Percentiles rank a stretch among this genome's conserved stretches.
phyloP scores from a whole-genome alignment of 352 stramenopile species.

The Phytophthora macrochlamydospora region DNA sequence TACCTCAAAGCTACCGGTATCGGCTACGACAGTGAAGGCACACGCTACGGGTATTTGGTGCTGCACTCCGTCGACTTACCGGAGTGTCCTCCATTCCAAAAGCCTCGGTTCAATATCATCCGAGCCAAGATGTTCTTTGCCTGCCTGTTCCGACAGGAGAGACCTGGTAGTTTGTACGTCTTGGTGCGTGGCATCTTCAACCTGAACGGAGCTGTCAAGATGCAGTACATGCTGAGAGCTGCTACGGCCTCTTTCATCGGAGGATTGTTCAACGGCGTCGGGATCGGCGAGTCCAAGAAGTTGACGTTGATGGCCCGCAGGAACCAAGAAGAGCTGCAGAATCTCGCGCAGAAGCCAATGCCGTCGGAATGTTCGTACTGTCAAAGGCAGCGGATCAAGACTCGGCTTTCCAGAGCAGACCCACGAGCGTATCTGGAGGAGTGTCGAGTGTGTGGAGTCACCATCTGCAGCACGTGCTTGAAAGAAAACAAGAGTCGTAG shows the following conservation, averaged over 20 bases:
- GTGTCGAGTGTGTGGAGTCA: conserved; percentile 48
- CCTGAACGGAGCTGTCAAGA: conserved; percentile 34
- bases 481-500: conserved; percentile 39
- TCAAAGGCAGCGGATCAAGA: conserved; percentile 16
- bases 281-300: conserved; percentile 54
- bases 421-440: conserved; percentile 18
- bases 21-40: conserved; percentile 26
- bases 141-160: conserved; percentile 43
- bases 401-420: conserved; percentile 10
- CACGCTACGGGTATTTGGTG: conserved; percentile 52
- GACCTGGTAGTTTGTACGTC: conserved; percentile 36
- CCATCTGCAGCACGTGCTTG: conserved; percentile 50
- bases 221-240: conserved; percentile 24
- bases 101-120: conserved; percentile 22
- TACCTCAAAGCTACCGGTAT: conserved; percentile 52
- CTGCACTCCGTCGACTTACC: conserved; percentile 44
- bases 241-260: conserved; percentile 41
- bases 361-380: conserved; percentile 29
- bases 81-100: conserved; percentile 41
- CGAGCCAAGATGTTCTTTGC: conserved; percentile 43
- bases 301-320: conserved; percentile 42
- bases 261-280: conserved; percentile 46
- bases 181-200: conserved; percentile 53
- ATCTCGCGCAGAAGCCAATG: conserved; percentile 6
- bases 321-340: conserved; percentile 9